Evolutionary conservation across 805 yeast species (phyloP).

Genomic region (Candida anglica): DNA sequence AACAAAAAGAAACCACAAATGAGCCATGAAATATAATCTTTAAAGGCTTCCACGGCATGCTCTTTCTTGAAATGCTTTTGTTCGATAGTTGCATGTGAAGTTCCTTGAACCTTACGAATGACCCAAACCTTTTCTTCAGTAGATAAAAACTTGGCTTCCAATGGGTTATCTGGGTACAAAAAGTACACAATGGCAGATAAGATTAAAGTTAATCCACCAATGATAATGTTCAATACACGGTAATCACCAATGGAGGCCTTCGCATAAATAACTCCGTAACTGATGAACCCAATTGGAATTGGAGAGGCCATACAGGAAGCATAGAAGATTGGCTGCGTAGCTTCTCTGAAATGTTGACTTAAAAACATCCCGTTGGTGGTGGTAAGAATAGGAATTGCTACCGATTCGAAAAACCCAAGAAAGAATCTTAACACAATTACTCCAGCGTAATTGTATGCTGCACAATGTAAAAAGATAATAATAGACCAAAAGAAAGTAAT

Average conservation of each 20-base stretch:
- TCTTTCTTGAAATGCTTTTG: constrained; percentile 43
- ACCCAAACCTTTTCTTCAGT: constrained; percentile 49
- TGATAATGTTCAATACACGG: constrained; percentile 53
- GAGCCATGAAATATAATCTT: constrained; percentile 32
- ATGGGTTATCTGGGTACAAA: constrained; percentile 55
- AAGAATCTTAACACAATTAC: constrained; percentile 45
- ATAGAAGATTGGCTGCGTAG: constrained; percentile 52
- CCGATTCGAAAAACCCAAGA: constrained; percentile 39
- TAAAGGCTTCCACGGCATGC: constrained; percentile 48
- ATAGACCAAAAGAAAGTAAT: constrained; percentile 43
- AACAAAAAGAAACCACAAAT: constrained; percentile 32
- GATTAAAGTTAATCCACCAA: constrained; percentile 50
- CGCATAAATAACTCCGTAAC: constrained; percentile 33
- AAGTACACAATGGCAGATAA: constrained; percentile 16
- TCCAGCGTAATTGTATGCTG: constrained; percentile 43
- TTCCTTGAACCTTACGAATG: constrained; percentile 33
- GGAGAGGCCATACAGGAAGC: constrained; percentile 48
- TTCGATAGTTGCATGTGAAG: constrained; percentile 30
- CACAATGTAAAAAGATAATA: constrained; percentile 43
- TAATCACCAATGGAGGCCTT: constrained; percentile 31
- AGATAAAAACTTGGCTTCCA: constrained; percentile 45
- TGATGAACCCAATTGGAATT: constrained; percentile 50
- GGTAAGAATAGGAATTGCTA: constrained; percentile 28
- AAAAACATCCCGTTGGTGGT: constrained; percentile 49
- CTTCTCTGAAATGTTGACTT: constrained; percentile 42